phyloP scores from a whole-genome alignment of 2,329 filamentous ascomycete genomes.

The Lecanicillium sp. region DNA sequence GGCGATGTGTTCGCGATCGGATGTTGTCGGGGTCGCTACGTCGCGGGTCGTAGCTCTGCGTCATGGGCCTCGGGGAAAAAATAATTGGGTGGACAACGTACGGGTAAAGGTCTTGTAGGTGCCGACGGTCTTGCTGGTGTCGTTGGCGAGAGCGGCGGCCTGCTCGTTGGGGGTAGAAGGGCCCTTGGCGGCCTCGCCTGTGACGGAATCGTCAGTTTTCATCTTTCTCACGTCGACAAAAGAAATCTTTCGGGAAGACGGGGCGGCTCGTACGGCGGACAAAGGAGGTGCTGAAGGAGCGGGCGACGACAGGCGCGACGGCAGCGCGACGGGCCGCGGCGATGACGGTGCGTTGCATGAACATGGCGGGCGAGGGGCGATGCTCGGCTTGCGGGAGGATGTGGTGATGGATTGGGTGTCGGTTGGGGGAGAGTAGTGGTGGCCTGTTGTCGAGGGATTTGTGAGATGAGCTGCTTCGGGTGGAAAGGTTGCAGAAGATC shows the following conservation, averaged over 20 bases:
- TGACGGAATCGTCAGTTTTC: constrained; percentile 2
- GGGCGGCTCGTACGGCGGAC: constrained; percentile 48
- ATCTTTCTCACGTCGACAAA: neutral
- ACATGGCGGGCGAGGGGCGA: constrained; percentile 40
- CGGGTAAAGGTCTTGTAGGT: constrained; percentile 41
- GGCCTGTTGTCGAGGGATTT: constrained; percentile 40
- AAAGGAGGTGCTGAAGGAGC: constrained; percentile 55
- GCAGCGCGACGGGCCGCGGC: constrained; percentile 54
- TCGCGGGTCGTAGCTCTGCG: neutral
- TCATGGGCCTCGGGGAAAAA: neutral
- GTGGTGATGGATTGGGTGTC: constrained; percentile 17
- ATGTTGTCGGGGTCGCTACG: constrained; percentile 1
- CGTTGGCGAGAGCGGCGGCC: constrained; percentile 30
- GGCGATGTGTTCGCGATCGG: constrained; percentile 8
- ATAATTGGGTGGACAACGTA: constrained; percentile 27
- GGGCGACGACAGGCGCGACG: constrained; percentile 47
- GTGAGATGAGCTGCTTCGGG: constrained; percentile 41
- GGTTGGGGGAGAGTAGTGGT: constrained; percentile 20
- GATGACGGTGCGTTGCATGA: constrained; percentile 57
- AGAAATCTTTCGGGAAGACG: neutral
- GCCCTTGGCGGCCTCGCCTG: constrained; percentile 34
- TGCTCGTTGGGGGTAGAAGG: constrained; percentile 30
- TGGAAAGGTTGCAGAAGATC: constrained; percentile 28
- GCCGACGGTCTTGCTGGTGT: constrained; percentile 41
- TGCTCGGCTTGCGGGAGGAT: constrained; percentile 18